phyloP scores from a whole-genome alignment of 2,329 filamentous ascomycete genomes.

The Monosporascus cannonballus region DNA sequence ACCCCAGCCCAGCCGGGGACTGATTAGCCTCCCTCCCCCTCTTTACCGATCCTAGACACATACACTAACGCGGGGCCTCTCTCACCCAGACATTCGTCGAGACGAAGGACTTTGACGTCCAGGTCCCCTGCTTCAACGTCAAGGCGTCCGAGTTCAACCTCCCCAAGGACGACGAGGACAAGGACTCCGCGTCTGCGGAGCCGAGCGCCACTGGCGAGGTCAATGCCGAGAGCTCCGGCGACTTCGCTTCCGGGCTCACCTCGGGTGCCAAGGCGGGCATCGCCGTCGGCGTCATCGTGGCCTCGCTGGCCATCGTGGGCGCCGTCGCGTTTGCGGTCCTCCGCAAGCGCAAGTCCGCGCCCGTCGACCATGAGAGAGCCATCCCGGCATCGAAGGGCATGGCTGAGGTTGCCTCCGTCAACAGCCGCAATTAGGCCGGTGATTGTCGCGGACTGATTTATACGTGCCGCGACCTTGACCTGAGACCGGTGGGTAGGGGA shows the following conservation, averaged over 20 bases:
- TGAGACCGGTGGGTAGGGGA: too few species aligned
- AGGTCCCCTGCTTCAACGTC: constrained; percentile 33
- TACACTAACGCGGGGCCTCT: not conserved
- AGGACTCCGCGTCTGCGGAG: constrained; percentile 14
- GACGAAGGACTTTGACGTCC: constrained; percentile 18
- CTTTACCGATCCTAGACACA: not conserved
- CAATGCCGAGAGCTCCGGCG: constrained; percentile 1
- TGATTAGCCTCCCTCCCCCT: not conserved
- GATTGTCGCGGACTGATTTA: too few species aligned
- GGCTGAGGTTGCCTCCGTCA: constrained; percentile 14
- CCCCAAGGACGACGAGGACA: constrained; percentile 2
- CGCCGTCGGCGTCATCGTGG: constrained; percentile 28
- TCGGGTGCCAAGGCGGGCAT: constrained; percentile 31
- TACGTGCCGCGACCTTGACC: too few species aligned
- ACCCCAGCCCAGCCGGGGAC: too few species aligned
- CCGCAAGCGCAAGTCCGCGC: constrained; percentile 10
- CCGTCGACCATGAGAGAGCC: constrained; percentile 7
- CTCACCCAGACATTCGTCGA: constrained; percentile 28
- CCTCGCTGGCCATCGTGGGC: constrained; percentile 23
- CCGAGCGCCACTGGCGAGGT: constrained; percentile 4
- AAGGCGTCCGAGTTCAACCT: constrained; percentile 25
- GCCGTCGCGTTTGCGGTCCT: constrained; percentile 23
- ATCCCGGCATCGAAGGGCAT: constrained; percentile 5
- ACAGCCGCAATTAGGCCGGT: constrained; percentile 4
- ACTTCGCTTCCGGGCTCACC: constrained; percentile 20